Base-by-base conservation (phyloP, 164 flowering plant species). In the Berberis vulgaris region DNA sequence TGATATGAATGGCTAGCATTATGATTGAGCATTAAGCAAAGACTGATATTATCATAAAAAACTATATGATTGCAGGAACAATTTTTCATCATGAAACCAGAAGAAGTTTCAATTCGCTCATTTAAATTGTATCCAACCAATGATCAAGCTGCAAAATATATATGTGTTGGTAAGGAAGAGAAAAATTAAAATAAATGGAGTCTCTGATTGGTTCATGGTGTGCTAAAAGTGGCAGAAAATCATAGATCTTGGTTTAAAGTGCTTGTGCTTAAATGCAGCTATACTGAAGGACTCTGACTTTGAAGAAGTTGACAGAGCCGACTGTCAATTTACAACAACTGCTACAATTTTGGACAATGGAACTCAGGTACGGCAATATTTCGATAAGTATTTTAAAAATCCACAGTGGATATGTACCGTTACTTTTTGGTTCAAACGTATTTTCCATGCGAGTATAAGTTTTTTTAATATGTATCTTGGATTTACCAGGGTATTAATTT, bases 251-350 rank as follows among this genome's bases (percentile, higher is more conserved):
- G 42, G 47, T 60, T 63, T 44, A 57, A 49, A 64, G 26, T 43
- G 43, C 42, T 68, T 68, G 62, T 67, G 54, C 57, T 64, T 77
- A 66, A 42, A 41, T 83, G 88, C 88, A 93, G 98, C 96, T 50
- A 93, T 93, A 71, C 71, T 93, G 52, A 93, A 93, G 83, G 98
- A 86, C 66, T 84, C 97, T 13, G 84, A 81, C 73, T 93, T 84
- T 61, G 80, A 54, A 65, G 94, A 93, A 83, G 88, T 80, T 67
- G 97, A 93, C 73, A 80, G 94, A 83, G 98, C 97, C 12, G 90
- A 86, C 73, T 93, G 98, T 72, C 96, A 93, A 58, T 93, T 93
- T 64, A 74, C 82, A 68, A 93, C 98, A 46, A 88, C 88, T 61
- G 84, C 92, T 49, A 93, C 97, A 46, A 67, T 83, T 65, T 71